Base-by-base conservation (phyloP, 306 rosid species). In the Mucuna pruriens region DNA sequence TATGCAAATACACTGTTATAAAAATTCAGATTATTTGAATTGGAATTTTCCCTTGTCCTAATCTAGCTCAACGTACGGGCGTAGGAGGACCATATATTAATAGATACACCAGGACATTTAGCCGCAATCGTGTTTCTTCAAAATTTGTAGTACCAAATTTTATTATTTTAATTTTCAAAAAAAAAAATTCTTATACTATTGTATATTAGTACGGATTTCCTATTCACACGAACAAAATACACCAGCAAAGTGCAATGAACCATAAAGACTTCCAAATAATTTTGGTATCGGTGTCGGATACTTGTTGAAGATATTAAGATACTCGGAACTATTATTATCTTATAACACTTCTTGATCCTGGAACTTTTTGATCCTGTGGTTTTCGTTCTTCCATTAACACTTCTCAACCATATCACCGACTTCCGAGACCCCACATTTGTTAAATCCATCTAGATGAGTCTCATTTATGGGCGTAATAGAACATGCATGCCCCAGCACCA, bases 401-500 rank as follows among this genome's bases (percentile, higher is more conserved):
- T 33, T 33, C 77, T 33, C 64, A 72, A 72, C 77, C 16, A 34
- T 26, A 51, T 70, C 55, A 69, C 13, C 34, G 40, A 71, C 76
- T 71, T 49, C 4, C 10, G 6, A 34, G 65, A 73, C 65, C 76
- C 48, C 65, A 52, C 65, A 2, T 29, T 49, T 49, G 20, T 54
- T 12, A 38, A 36, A 74, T 54, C 48, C 49, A 7, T 34, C 34
- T 6, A 7, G 7, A n/a, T 51, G 33, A 72, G 26, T 72, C 58
- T 80, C 66, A 9, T 72, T 62, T 61, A 62, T 48, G 60, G 54
- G 78, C 57, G 57, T 61, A 72, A 45, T 22, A 23, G 36, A 80
- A 49, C 84, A 73, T 72, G 79, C 84, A 64, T 78, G 80, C 75
- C 40, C 39, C 39, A 3, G 61, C 8, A 73, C 7, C 84, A 58